Evolutionary conservation across 2,329 filamentous ascomycete genomes (phyloP), one percentile per base, ranked within the genome.

Genomic region (Hypoxylon sp.): DNA sequence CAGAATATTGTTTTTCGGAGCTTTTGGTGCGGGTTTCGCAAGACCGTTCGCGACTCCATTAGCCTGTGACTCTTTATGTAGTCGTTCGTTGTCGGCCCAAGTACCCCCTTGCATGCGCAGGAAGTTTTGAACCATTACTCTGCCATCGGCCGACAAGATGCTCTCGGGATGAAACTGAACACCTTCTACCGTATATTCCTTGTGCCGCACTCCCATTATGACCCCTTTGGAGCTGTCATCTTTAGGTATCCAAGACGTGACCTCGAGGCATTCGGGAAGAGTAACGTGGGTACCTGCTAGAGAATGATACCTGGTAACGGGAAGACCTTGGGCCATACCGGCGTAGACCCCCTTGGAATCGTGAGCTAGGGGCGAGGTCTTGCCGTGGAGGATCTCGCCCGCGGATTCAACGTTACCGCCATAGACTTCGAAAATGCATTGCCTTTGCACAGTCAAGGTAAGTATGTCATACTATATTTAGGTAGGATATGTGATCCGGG

Each of bases 151-250:
- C 0, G 93, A 97, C 41, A 99, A 76, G 50, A 99, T 99, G 69
- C 93, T 97, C 73, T 99, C 94, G 0, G 94, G 94, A 63, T 99
- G 94, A 64, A 97, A 99, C 68, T 99, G 94, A 11, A 99, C 94
- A 29, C 92, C 94, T 71, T 99, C 94, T n/a, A 97, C 80, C 1
- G 90, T 82, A 65, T 87, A 89, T 67, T 94, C 83, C 75, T 93
- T 96, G 77, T 99, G 94, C 34, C 94, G 87, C 34, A 99, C 89
- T 35, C 94, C 94, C 88, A 97, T 97, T 63, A 99, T 99, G 52
- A 97, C 86, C 20, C 89, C 90, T 59, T 89, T 91, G 20, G 84
- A 84, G 41, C 87, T 87, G 67, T 92, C 89, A 11, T 87, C 84
- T 59, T 84, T 84, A 21, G 86, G 81, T 45, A 94, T 91, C 87